A percentile compares a stretch with the other conserved stretches of the same genome.
These are phyloP conservation scores for Chaetomium strumarium DNA, from an alignment of 2,329 filamentous ascomycete species.

Conservation along the genomic window DNA sequence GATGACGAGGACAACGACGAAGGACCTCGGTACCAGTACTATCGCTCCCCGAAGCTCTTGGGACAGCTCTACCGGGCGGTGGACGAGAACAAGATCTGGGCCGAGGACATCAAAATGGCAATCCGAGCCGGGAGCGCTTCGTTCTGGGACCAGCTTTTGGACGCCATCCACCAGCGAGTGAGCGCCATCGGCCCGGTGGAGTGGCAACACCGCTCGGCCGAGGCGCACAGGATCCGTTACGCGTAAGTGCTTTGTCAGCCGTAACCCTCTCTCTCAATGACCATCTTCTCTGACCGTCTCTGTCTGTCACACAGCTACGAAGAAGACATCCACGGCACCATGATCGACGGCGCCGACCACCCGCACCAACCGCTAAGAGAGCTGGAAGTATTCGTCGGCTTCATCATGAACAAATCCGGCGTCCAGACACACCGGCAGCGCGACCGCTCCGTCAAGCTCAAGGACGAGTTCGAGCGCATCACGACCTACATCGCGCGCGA, in stretches of 20 bases:
- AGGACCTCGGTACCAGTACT: constrained; percentile 48
- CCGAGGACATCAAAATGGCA: constrained; percentile 38
- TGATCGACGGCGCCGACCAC: constrained; percentile 41
- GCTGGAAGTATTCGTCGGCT: constrained; percentile 50
- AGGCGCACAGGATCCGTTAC: constrained; percentile 40
- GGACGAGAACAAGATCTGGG: constrained; percentile 64
- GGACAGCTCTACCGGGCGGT: constrained; percentile 67
- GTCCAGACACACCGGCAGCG: constrained; percentile 45
- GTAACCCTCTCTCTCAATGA: neutral
- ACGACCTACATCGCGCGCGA: constrained; percentile 32
- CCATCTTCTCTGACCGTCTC: too few species aligned
- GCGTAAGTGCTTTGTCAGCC: constrained; percentile 35
- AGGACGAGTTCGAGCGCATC: constrained; percentile 46
- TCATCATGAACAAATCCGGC: constrained; percentile 47
- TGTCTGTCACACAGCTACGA: constrained; percentile 37
- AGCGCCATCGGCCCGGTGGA: constrained; percentile 27
- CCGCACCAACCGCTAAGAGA: constrained; percentile 40
- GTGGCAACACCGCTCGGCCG: constrained; percentile 31
- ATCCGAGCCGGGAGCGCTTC: constrained; percentile 26
- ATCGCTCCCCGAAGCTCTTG: constrained; percentile 61
- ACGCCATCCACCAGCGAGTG: constrained; percentile 27
- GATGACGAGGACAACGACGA: constrained; percentile 43
- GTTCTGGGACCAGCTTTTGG: constrained; percentile 41
- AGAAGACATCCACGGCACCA: constrained; percentile 35
- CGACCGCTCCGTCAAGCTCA: constrained; percentile 46